These are phyloP conservation scores for Arthrobotrys sinensis DNA, from an alignment of 2,329 filamentous ascomycete genomes.

Conservation along the genomic window DNA sequence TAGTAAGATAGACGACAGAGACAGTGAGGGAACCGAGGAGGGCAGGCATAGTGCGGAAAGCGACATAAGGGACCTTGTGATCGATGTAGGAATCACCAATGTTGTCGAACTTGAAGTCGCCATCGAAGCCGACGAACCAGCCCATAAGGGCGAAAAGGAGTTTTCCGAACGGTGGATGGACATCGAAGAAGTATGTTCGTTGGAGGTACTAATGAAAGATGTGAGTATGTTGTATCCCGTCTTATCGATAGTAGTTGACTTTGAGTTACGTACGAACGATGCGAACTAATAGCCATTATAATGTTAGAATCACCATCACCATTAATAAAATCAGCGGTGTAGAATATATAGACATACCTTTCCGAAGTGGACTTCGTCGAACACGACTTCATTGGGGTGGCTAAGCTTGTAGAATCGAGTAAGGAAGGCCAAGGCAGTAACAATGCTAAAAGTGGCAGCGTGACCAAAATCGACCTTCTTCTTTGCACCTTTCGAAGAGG, in stretches of 20 bases:
- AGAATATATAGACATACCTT: constrained; percentile 76
- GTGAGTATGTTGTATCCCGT: not conserved
- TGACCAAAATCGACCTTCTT: constrained; percentile 78
- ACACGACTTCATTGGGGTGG: constrained; percentile 96
- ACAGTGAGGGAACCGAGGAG: constrained; percentile 93
- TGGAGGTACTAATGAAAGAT: constrained; percentile 83
- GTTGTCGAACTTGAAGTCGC: constrained; percentile 98
- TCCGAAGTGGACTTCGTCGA: constrained; percentile 99
- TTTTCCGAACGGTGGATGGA: constrained; percentile 97
- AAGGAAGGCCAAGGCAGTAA: constrained; percentile 87
- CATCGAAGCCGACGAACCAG: constrained; percentile 97
- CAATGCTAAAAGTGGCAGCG: constrained; percentile 80
- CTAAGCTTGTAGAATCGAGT: constrained; percentile 97
- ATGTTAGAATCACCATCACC: constrained; percentile 29
- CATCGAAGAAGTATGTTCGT: constrained; percentile 99
- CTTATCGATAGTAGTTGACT: not conserved
- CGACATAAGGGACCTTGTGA: constrained; percentile 97
- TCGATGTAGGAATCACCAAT: constrained; percentile 98
- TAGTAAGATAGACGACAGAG: constrained; percentile 93
- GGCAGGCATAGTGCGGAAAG: constrained; percentile 93
- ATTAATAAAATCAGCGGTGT: too few relatives aligned
- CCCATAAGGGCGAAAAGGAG: constrained; percentile 96
- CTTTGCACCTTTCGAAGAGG: constrained; percentile 24
- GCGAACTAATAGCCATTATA: constrained; percentile 73
- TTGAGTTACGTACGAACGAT: constrained; percentile 70